These are phyloP conservation scores for Sporothrix euskadiensis DNA, from an alignment of 2,329 filamentous ascomycete genomes.

Conservation along the genomic window DNA sequence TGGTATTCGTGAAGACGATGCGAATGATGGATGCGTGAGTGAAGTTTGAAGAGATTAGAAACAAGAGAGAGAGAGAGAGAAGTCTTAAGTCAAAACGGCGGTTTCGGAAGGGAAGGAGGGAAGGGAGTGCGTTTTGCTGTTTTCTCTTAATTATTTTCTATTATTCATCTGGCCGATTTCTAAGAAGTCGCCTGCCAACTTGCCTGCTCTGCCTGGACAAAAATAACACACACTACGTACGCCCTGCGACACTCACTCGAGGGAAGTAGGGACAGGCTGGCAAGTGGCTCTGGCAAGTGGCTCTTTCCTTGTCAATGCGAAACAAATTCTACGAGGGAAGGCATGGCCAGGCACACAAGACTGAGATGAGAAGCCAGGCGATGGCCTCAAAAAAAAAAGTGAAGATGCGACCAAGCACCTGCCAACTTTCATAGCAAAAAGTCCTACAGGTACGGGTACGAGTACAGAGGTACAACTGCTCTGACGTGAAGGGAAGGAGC, in stretches of 20 bases:
- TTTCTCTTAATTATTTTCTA: neutral
- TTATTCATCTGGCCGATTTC: constrained; percentile 25
- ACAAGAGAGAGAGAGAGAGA: neutral
- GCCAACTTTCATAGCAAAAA: neutral
- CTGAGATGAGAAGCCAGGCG: neutral
- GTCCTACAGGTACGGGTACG: neutral
- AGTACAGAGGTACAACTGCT: neutral
- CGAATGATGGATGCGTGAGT: neutral
- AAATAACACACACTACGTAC: constrained; percentile 18
- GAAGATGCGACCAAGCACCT: neutral
- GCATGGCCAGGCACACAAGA: constrained; percentile 10
- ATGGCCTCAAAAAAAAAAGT: neutral
- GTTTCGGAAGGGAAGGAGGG: neutral
- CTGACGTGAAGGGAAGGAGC: neutral
- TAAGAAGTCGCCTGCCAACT: constrained; percentile 4
- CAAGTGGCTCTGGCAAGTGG: neutral
- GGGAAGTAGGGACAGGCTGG: neutral
- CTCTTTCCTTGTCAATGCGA: constrained; percentile 7
- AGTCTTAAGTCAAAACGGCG: neutral
- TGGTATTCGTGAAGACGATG: constrained; percentile 9
- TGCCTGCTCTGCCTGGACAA: constrained; percentile 9
- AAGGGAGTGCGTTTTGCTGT: neutral
- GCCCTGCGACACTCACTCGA: neutral
- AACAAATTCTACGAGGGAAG: neutral
- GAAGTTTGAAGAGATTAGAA: neutral